phyloP scores from a whole-genome alignment of 1,139 yeast genomes.

The Cylindricascospora bacillispora region DNA sequence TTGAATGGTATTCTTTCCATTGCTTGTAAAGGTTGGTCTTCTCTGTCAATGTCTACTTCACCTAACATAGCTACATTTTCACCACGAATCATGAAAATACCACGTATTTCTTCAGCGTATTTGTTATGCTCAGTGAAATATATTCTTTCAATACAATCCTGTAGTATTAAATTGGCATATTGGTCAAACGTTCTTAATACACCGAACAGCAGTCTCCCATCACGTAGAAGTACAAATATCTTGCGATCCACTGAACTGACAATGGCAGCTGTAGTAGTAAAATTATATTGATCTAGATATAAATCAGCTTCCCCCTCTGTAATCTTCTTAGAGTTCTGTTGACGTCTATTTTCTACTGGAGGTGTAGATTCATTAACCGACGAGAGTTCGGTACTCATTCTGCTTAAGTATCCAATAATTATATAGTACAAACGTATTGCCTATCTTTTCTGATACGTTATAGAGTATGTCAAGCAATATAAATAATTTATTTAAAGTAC shows the following conservation, averaged over 20 bases:
- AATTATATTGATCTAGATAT: slow-evolving; percentile 52
- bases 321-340: slow-evolving; percentile 15
- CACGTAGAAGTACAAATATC: slow-evolving; percentile 69
- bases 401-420: too few relatives aligned
- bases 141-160: slow-evolving; percentile 81
- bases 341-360: too few relatives aligned
- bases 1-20: slow-evolving; percentile 48
- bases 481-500: too few relatives aligned
- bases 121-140: slow-evolving; percentile 39
- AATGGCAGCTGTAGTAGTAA: slow-evolving; percentile 93
- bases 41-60: slow-evolving; percentile 81
- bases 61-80: slow-evolving; percentile 96
- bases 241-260: slow-evolving; percentile 84
- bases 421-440: too few relatives aligned
- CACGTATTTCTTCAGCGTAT: slow-evolving; percentile 67
- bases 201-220: slow-evolving; percentile 82
- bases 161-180: slow-evolving; percentile 82
- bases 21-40: slow-evolving; percentile 53
- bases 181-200: slow-evolving; percentile 92
- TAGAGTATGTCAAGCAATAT: too few relatives aligned
- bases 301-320: slow-evolving; percentile 31
- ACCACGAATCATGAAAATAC: slow-evolving; percentile 86
- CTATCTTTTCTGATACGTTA: too few relatives aligned
- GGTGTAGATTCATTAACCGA: too few relatives aligned
- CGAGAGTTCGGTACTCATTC: too few relatives aligned